Base-by-base conservation (phyloP, 371 early-diverging fungal genomes). In the Zychaea mexicana region DNA sequence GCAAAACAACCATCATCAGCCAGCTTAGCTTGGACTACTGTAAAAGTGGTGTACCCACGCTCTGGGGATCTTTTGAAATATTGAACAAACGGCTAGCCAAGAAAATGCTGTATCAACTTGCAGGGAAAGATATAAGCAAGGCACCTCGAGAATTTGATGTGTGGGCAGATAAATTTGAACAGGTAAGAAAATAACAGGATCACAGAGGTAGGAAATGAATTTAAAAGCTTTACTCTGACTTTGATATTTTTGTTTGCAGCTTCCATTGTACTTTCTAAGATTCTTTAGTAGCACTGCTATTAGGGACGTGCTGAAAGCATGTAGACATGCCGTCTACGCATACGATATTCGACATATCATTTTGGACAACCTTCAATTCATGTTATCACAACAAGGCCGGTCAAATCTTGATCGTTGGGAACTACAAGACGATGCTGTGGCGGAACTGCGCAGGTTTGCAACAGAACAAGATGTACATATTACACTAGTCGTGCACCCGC, bases 21-120 rank as follows among this genome's bases (percentile, higher is more conserved):
- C 92, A 92, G 56, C 58, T 91, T 45, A 86, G 89, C 58, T 69
- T 92, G 19, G 92, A 91, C 66, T 90, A 81, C 67, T 90, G 91
- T 69, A 74, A 79, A 63, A 83, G 84, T n/a, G 89, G 90, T 8
- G 86, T 92, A 17, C 86, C 88, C 46, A 92, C 92, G 2, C 68
- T 92, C 27, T 92, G 92, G 92, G 93, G 93, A 2, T 89, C 89
- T 24, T 92, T 92, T 78, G 93, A 92, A 68, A 90, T 92, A 59
- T 71, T 84, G 31, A 92, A 92, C 56, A 81, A 82, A 54, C 80
- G 92, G 21, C 66, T 92, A 21, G 90, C 86, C 2, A 86, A 87
- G 53, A 84, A 85, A 47, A 92, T 92, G 92, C 62, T 92, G 60
- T 83, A 76, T 64, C 93, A 92, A 69, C 84, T 80, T 66, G 88